Base-by-base conservation (phyloP, 139 green algal genomes). In the Picochlorum sp. region DNA sequence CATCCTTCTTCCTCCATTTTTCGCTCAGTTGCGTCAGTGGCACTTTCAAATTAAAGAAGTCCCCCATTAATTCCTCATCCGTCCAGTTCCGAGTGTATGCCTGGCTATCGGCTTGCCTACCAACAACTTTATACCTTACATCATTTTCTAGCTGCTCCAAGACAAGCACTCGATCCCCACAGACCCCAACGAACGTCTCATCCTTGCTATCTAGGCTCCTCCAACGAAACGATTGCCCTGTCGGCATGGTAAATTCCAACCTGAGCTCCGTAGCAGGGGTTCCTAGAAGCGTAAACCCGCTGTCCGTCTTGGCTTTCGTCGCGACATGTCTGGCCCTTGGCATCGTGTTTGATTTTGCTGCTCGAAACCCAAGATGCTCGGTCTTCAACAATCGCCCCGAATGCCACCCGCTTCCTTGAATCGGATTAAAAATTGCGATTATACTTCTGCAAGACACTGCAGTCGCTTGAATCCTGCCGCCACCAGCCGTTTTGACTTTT, bases 171-270 rank as follows among this genome's bases (percentile, higher is more conserved):
- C 85, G 68, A 18, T 68, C 35, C 3, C 81, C 83, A 1, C 96
- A 64, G 7, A 96, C 79, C 29, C 89, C 89, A 0, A 74, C 89
- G 76, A 76, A 95, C 41, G 77, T 57, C 3, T 57, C 59, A 2
- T 50, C 25, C 0, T 55, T 66, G 1, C 30, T 31, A 37, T 10
- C 18, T n/a, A 56, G 78, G 7, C 66, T 12, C 0, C 73, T 52
- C 84, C 85, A 94, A 4, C 88, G 69, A 61, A 96, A 96, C 12
- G 68, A 82, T 69, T 96, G 89, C 1, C 89, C 89, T 14, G 84
- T 90, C 26, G 28, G 32, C 8, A 95, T 69, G 4, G 80, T 90
- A 73, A 83, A 84, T 10, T 85, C 73, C 12, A 95, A 72, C 0
- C 33, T 50, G 7, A 93, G 60, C 63, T 94, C 82, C 5, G 30